phyloP scores from a whole-genome alignment of 1,284 basidiomycete genomes.

The Cryptococcus sp. region DNA sequence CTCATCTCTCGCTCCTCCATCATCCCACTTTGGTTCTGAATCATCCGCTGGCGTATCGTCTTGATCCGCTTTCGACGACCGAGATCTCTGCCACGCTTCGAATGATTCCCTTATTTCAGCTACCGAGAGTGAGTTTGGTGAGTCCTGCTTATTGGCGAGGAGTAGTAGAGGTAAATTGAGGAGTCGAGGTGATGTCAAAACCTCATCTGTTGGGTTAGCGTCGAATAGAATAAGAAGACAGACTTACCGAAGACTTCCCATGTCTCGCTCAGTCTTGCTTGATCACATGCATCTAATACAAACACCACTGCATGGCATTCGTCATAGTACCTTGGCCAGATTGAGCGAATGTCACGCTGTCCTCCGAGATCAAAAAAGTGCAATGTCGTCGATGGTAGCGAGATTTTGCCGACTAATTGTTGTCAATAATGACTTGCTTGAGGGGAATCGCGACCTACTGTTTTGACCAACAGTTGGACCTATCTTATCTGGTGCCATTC shows the following conservation, averaged over 20 bases:
- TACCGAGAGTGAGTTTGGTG: slow-evolving; percentile 67
- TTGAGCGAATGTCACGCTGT: slow-evolving; percentile 80
- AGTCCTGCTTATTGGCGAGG: slow-evolving; percentile 90
- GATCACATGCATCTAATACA: slow-evolving; percentile 83
- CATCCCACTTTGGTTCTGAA: slow-evolving; percentile 42
- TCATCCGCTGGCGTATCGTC: slow-evolving; percentile 11
- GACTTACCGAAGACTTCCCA: slow-evolving; percentile 89
- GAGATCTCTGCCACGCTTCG: slow-evolving; percentile 63
- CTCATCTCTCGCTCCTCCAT: slow-evolving; percentile 52
- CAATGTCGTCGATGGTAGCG: slow-evolving; percentile 80
- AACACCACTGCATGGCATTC: slow-evolving; percentile 92
- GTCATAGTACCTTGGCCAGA: slow-evolving; percentile 90
- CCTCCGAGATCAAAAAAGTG: slow-evolving; percentile 94
- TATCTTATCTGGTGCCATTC: slow-evolving; percentile 80
- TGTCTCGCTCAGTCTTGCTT: slow-evolving; percentile 76
- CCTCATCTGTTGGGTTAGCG: slow-evolving; percentile 58
- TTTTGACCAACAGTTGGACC: slow-evolving; percentile 92
- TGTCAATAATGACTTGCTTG: not conserved
- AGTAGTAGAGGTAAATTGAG: slow-evolving; percentile 80
- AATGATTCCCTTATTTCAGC: slow-evolving; percentile 85
- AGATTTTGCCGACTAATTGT: slow-evolving; percentile 75
- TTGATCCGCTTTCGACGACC: slow-evolving; percentile 6
- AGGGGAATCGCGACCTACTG: slow-evolving; percentile 56
- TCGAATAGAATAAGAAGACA: not conserved
- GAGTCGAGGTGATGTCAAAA: slow-evolving; percentile 77